Base-by-base conservation (phyloP, 768 basidiomycete genomes). In the Strobilomyces echinocephalus region DNA sequence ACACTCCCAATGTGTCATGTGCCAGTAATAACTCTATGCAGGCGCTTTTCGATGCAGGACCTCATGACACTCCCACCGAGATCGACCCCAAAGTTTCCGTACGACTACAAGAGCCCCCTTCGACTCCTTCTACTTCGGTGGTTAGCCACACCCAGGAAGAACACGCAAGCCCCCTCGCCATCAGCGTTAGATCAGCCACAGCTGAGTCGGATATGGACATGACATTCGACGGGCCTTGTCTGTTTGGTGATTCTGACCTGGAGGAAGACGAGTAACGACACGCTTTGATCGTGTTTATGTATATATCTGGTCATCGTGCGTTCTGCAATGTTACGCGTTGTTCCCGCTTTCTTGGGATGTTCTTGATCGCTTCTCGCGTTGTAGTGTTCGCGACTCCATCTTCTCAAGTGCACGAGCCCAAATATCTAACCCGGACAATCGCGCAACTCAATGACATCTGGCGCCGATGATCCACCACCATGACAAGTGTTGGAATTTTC, bases 191-290 rank as follows among this genome's bases (percentile, higher is more conserved):
- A n/a, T 36, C 28, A 33, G 45, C 44, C 4, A 8, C 39, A 16
- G 21, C 20, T 11, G 49, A 43, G 35, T 33, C 34, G 18, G 55
- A 55, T 24, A 18, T 35, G 5, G 57, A 60, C 26, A 28, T 49
- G 41, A 46, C 39, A 5, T 63, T 60, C 34, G 56, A 57, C 14
- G 69, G 67, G 20, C 67, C 67, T 12, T 65, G 67, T 54, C 59
- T 69, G 21, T 69, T 69, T 51, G 54, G 50, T 46, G 67, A 69
- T 16, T 71, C 67, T 39, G 67, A 69, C 47, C 31, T 64, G 43
- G 67, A 63, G 20, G 69, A 69, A 30, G 64, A 66, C n/a, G 59
- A 47, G 43, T 67, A 49, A 34, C 7, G 28, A 46, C 26, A 14
- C 18, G 38, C 39, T 38, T 49, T 45, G 21, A 24, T 50, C 28